Evolutionary conservation across 1,284 basidiomycete species (phyloP), one percentile per base, ranked within the genome.

Genomic region (Neolentinus lepideus): DNA sequence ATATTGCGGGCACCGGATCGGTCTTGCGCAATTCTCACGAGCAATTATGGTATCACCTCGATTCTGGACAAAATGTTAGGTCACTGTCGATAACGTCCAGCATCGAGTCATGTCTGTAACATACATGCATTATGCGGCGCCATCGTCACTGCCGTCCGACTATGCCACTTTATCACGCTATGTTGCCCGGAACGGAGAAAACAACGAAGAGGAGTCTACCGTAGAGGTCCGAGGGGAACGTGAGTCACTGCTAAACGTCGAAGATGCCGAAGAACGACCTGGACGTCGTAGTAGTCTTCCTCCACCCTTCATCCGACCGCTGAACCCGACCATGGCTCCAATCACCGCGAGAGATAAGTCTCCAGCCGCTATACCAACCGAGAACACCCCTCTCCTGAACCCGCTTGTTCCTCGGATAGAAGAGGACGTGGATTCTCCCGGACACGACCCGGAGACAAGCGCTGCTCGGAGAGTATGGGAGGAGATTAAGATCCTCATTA

Each of bases 121-220:
- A 10, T 81, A 84, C 61, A 76, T 79, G 25, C 77, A 80, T 63
- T 71, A 73, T 56, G 63, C 67, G 1, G 63, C 72, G 1, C 75
- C 82, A 16, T 77, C 79, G 1, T 85, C 83, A 1, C 66, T 85
- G 14, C 83, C 84, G 21, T 79, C 81, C 0, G 83, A 85, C 69
- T 84, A 85, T 63, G 82, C 80, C 3, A 67, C 82, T 36, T 67
- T 85, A 12, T 79, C 83, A 12, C 75, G 75, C 21, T 79, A 76
- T 57, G 75, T 77, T 35, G 38, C 8, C 16, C 47, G 25, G 4
- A 29, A 25, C 24, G 11, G 47, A 3, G 24, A 50, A 35, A 54
- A 38, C 3, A 55, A 64, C 21, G 56, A 50, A 9, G 33, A 59
- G 11, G 35, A 52, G 43, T 45, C 58, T 38, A 50, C 59, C 8